Evolutionary conservation across 768 basidiomycete species (phyloP), one percentile per base, ranked within the genome.

Genomic region (Myochromella boudieri): DNA sequence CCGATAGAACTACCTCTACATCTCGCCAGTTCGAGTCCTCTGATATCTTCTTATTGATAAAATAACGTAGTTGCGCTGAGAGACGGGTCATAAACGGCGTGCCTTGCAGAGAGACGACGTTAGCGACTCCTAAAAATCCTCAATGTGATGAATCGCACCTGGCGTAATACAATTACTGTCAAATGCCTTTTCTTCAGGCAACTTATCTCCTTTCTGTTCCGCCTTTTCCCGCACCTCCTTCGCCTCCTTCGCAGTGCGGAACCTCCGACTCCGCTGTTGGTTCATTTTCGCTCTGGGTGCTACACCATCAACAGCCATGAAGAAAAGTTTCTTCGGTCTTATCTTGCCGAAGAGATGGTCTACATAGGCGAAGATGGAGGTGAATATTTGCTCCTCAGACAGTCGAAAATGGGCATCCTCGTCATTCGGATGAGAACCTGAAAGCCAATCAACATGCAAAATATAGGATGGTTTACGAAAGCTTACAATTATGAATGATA

Each of bases 221-320:
- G 95, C 97, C 70, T 88, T 91, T 68, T 91, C 90, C 48, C 86
- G 72, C 27, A 88, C 69, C 64, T 98, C 93, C 56, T 78, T 86
- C 2, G 87, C 90, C 65, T 97, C 95, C 68, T 88, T 92, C 6
- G 95, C 95, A 0, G 95, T 93, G 46, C 95, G 75, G 72, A 98
- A 99, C 37, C 95, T 83, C 29, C 95, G 76, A 62, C 88, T 86
- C 15, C 95, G 84, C 62, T 98, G 95, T 67, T 98, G 95, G 63
- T 99, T 99, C 95, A 97, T 97, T 78, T 99, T 98, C 26, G 95
- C 95, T 37, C 95, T 75, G 3, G 95, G 95, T 0, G 95, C 95
- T 11, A 97, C 95, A 38, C 95, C 95, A 63, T 98, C 97, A 37
- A 99, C 87, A 20, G 95, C 97, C 89, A 99, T 95, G 68, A 97